Percentiles rank a stretch among this genome's conserved stretches.
These are phyloP conservation scores for Carpinus fangiana DNA, from an alignment of 306 rosid species.

Conservation along the genomic window DNA sequence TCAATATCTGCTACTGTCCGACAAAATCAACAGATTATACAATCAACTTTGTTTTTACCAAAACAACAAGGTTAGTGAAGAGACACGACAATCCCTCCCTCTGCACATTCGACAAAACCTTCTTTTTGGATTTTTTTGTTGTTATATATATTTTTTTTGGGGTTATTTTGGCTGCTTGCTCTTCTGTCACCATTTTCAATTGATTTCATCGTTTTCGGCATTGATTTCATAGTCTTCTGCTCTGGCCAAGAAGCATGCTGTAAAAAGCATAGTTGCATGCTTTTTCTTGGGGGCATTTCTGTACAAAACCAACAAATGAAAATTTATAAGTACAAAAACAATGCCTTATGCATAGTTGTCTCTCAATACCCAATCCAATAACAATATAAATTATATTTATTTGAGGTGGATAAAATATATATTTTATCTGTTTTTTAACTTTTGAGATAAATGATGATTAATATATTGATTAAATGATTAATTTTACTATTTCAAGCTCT, in stretches of 20 bases:
- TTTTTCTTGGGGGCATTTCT: not conserved
- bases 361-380: not conserved
- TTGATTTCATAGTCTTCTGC: not conserved
- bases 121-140: too few relatives aligned
- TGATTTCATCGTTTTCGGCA: not conserved
- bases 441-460: too few relatives aligned
- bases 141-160: not conserved
- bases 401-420: too few relatives aligned
- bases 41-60: constrained; percentile 43
- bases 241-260: not conserved
- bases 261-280: not conserved
- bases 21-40: constrained; percentile 61
- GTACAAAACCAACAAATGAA: too few relatives aligned
- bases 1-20: constrained; percentile 41
- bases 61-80: constrained; percentile 62
- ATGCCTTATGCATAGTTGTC: too few relatives aligned
- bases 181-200: not conserved
- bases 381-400: too few relatives aligned
- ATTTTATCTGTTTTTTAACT: too few relatives aligned
- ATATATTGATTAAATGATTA: too few relatives aligned
- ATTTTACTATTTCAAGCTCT: too few relatives aligned
- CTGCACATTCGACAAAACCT: not conserved
- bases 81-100: not conserved
- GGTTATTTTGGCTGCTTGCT: not conserved
- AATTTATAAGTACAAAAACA: too few relatives aligned